Evolutionary conservation across 2,329 filamentous ascomycete genomes (phyloP).

Genomic region (Zalaria obscura): DNA sequence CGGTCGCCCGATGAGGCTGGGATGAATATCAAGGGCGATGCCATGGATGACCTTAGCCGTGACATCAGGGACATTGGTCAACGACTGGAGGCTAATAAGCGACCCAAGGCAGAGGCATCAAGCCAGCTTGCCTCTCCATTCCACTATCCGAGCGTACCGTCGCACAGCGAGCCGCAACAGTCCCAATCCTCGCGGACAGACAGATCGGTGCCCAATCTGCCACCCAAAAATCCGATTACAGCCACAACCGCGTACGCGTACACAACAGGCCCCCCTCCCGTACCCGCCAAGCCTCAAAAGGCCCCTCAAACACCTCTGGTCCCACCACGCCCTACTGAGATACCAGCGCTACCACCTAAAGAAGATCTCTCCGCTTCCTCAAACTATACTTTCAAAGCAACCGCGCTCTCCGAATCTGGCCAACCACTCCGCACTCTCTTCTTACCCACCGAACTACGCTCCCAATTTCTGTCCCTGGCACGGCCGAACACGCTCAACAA

Average conservation of each 20-base stretch:
- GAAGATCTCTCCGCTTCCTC: constrained; percentile 27
- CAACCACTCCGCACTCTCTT: constrained; percentile 77
- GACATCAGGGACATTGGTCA: constrained; percentile 2
- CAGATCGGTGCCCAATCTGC: not conserved
- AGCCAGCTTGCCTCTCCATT: constrained; percentile 15
- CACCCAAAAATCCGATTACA: not conserved
- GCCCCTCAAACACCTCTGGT: not conserved
- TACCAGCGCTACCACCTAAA: constrained; percentile 15
- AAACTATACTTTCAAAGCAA: constrained; percentile 68
- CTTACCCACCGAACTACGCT: constrained; percentile 61
- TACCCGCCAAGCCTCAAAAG: not conserved
- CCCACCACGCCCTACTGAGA: constrained; percentile 6
- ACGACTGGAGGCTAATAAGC: not conserved
- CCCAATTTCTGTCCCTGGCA: constrained; percentile 61
- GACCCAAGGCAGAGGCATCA: not conserved
- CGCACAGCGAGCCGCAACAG: not conserved
- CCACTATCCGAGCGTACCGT: constrained; percentile 30
- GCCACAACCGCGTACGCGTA: not conserved
- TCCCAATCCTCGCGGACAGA: not conserved
- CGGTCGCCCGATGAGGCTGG: constrained; percentile 1
- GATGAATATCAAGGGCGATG: constrained; percentile 2
- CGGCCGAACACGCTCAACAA: constrained; percentile 63
- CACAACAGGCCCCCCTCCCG: not conserved
- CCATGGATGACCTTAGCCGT: constrained; percentile 5
- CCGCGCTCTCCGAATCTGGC: constrained; percentile 81